Evolutionary conservation across 1,284 basidiomycete genomes (phyloP), one percentile per base, ranked within the genome.

Genomic region (Bjerkandera adusta): DNA sequence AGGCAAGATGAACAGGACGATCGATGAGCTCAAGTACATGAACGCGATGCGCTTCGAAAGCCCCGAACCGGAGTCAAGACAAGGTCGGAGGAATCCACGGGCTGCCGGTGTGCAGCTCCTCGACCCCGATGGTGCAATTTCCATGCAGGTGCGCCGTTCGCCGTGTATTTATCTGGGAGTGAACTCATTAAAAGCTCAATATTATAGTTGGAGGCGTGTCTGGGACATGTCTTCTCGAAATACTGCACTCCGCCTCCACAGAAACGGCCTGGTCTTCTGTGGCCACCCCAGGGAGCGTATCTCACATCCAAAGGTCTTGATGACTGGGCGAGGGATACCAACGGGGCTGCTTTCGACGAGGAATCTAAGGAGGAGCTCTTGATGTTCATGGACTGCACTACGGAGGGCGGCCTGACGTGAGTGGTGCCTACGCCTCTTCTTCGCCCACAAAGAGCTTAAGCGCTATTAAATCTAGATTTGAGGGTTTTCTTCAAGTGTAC

Each of bases 401-500:
- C 81, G 32, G 75, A 81, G 38, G 84, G 85, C n/a, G 68, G 75
- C 50, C 68, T 90, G 49, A 89, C 86, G 86, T 89, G 62, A 49
- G 85, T 72, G 32, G 16, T 38, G 16, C 18, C n/a, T 41, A 34
- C 29, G 42, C 34, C 36, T 4, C 36, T 37, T 39, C 83, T 83
- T 15, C 67, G 74, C 50, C 68, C 89, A 48, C 15, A 87, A 61
- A 45, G 83, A 70, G 33, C n/a, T 16, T 39, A 12, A 18, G 21
- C 13, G 12, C 27, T 22, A 26, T 40, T 22, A 21, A 12, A 16
- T 33, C 26, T 21, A 88, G 85, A 18, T 81, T 87, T 59, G 81
- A 83, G 59, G 87, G 87, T 3, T 89, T 90, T 59, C 58, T 89
- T 58, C 85, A 89, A 59, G 78, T 89, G 39, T 89, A 89, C 59